Evolutionary conservation across 331 rosid species (phyloP), one percentile per base, ranked within the genome.

Genomic region (Cydonia oblonga): DNA sequence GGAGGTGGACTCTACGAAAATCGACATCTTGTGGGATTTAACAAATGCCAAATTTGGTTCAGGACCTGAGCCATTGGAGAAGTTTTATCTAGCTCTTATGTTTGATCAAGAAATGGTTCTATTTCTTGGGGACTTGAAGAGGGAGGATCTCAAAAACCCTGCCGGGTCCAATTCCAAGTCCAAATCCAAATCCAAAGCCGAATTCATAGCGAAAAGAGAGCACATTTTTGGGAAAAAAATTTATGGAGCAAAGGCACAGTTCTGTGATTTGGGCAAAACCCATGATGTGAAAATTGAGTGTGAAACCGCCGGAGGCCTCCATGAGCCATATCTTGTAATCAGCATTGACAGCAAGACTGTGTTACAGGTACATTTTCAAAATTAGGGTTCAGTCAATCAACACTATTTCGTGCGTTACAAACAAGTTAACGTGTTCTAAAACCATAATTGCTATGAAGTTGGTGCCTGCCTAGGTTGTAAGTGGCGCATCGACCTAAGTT

Each of bases 271-370:
- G 76, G 97, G 97, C 13, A 75, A 79, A 58, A 80, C 76, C 25
- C 96, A 89, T 23, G 90, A 86, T 63, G 74, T 91, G n/a, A 64
- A 81, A 51, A 89, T 91, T 19, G 96, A 91, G 78, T 91, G 97
- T 56, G 91, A 89, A 49, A 87, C 91, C n/a, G 68, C 74, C 5
- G 88, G 87, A 15, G 86, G 86, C 26, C 69, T 78, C 9, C 85
- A 80, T 4, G 91, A 91, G 13, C 87, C 97, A 0, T 78, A 86
- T 54, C 86, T 91, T 49, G 87, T 87, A 79, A 86, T 89, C 30
- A 85, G 84, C 23, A 82, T 91, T 46, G 97, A 91, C 51, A 69
- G 90, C 19, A 86, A 86, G 80, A 79, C 68, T 12, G 96, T 86
- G 76, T 84, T 91, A 84, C 79, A 86, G 80, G 89, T 91, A 51